Evolutionary conservation across 306 rosid genomes (phyloP).

Genomic region (Lupinus albus): DNA sequence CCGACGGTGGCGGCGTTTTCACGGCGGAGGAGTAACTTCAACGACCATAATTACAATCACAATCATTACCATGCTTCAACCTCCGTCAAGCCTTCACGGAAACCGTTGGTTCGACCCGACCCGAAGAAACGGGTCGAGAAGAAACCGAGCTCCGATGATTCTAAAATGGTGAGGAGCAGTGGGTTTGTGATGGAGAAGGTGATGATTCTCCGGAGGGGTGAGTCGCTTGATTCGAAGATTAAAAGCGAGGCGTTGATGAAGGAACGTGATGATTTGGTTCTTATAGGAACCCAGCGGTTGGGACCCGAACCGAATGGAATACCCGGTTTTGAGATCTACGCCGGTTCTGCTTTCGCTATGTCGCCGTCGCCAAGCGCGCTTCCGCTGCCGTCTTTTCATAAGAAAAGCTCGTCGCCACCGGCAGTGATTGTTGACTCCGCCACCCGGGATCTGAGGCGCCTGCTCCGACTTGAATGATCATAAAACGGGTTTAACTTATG

Average conservation of each 20-base stretch:
- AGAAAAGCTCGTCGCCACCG: slow-evolving; percentile 47
- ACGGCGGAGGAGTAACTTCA: slow-evolving; percentile 53
- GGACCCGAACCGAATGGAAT: slow-evolving; percentile 60
- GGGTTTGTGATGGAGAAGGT: slow-evolving; percentile 54
- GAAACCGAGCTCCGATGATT: slow-evolving; percentile 60
- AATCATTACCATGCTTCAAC: not conserved
- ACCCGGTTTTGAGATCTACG: slow-evolving; percentile 53
- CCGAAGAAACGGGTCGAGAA: slow-evolving; percentile 46
- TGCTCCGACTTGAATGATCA: slow-evolving; percentile 70
- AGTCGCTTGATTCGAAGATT: slow-evolving; percentile 67
- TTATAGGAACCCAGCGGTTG: slow-evolving; percentile 56
- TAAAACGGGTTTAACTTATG: not conserved
- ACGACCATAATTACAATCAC: not conserved
- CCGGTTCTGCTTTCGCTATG: slow-evolving; percentile 80
- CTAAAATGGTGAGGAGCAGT: slow-evolving; percentile 34
- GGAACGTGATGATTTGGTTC: slow-evolving; percentile 53
- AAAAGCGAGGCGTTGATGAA: slow-evolving; percentile 47
- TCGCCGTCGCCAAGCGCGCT: slow-evolving; percentile 89
- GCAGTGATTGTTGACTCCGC: slow-evolving; percentile 67
- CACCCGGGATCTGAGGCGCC: slow-evolving; percentile 79
- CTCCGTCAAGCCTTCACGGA: slow-evolving; percentile 51
- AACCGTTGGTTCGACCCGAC: slow-evolving; percentile 48
- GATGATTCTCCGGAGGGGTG: slow-evolving; percentile 71
- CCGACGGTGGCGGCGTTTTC: slow-evolving; percentile 43
- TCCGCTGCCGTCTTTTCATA: slow-evolving; percentile 78